These are phyloP conservation scores for Plicaturopsis crispa DNA, from an alignment of 768 basidiomycete genomes.

Conservation along the genomic window DNA sequence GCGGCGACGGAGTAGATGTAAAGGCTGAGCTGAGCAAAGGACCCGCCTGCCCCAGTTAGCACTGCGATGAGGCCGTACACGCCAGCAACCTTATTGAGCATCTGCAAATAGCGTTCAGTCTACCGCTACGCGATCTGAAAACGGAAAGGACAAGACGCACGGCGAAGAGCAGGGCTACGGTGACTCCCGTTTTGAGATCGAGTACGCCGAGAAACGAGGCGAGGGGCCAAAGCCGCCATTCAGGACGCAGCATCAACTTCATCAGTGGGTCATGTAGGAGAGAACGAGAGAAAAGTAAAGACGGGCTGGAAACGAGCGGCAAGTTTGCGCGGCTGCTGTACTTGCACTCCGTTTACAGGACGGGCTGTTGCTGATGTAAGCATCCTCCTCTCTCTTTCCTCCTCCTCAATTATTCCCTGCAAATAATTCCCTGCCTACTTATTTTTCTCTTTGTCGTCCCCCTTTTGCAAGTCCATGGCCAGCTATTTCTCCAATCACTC, in stretches of 20 bases:
- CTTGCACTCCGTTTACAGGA: no score
- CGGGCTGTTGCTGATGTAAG: no score
- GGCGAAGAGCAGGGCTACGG: slow-evolving; percentile 81
- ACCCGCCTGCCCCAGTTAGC: slow-evolving; percentile 84
- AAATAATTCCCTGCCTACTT: background rate
- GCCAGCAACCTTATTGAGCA: slow-evolving; percentile 97
- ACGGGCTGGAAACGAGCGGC: slow-evolving; percentile 14
- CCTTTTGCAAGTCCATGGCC: slow-evolving; percentile 32
- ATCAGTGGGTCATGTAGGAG: slow-evolving; percentile 34
- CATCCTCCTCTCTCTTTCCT: no score
- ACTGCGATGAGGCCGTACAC: slow-evolving; percentile 94
- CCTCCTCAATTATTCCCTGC: no score
- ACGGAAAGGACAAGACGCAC: slow-evolving; percentile 35
- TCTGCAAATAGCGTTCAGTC: slow-evolving; percentile 37
- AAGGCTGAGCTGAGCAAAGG: slow-evolving; percentile 85
- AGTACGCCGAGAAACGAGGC: slow-evolving; percentile 79
- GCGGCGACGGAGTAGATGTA: slow-evolving; percentile 90
- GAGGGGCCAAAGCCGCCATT: slow-evolving; percentile 80
- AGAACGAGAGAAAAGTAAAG: slow-evolving; percentile 11
- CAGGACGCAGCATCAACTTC: slow-evolving; percentile 76
- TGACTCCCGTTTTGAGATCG: slow-evolving; percentile 93
- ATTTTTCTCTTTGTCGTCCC: slow-evolving; percentile 3
- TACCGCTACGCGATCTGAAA: slow-evolving; percentile 8
- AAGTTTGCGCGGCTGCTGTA: background rate
- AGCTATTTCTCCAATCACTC: slow-evolving; percentile 84